Conservation (phyloP, 2,329 filamentous ascomycete species). For the Cercospora sp. region DNA sequence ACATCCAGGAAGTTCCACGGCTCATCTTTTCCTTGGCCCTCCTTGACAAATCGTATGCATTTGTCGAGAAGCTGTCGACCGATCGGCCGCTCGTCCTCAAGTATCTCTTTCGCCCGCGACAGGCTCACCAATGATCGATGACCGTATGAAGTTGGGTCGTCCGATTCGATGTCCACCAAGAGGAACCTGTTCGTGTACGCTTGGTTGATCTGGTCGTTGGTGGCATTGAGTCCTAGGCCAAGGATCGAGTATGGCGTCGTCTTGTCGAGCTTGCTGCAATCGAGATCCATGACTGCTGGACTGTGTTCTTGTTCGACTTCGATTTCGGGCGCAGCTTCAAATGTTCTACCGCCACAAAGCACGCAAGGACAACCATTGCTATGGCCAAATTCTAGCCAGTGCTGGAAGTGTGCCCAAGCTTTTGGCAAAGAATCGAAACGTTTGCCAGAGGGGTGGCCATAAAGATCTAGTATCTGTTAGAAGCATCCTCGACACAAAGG, state of each 20-base stretch:
- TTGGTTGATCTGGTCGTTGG: not conserved
- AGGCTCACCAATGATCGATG: not conserved
- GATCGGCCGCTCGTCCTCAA: not conserved
- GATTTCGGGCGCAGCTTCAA: not conserved
- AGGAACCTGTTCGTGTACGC: not conserved
- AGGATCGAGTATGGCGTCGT: not conserved
- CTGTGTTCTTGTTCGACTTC: not conserved
- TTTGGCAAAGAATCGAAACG: conserved; percentile 54
- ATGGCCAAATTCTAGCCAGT: conserved; percentile 52
- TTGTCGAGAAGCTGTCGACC: not conserved
- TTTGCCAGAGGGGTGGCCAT: conserved; percentile 55
- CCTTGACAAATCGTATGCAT: not conserved
- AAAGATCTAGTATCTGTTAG: conserved; percentile 43
- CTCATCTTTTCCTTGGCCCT: not conserved
- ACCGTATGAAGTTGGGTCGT: not conserved
- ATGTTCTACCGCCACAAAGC: conserved; percentile 42
- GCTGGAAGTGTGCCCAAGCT: conserved; percentile 59
- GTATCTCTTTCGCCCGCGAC: not conserved
- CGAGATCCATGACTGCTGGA: not conserved
- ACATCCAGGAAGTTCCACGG: not conserved
- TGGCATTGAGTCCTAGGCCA: not conserved
- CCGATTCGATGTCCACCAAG: not conserved
- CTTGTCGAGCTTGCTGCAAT: not conserved
- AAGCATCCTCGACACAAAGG: not conserved
- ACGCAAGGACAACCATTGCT: conserved; percentile 52